Evolutionary conservation across 1,139 yeast species (phyloP).

Genomic region (Debaryomyces sp.): DNA sequence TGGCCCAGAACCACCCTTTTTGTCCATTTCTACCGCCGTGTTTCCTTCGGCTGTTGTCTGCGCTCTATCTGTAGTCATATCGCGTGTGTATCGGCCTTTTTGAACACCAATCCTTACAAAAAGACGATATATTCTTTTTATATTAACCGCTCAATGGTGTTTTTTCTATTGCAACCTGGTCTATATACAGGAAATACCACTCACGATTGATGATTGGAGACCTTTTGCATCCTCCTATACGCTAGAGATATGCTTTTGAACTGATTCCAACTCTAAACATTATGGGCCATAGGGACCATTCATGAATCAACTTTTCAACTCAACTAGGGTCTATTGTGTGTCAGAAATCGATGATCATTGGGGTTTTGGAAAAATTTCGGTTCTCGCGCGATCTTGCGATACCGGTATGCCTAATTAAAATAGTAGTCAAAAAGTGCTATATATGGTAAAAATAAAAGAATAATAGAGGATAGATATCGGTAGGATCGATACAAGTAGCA

Average conservation of each 20-base stretch:
- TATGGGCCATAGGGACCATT: too few species aligned
- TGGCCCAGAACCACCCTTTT: not conserved
- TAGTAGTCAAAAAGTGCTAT: not conserved
- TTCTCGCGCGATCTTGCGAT: not conserved
- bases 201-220: not conserved
- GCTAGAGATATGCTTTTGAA: not conserved
- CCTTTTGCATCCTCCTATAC: not conserved
- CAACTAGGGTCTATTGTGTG: not conserved
- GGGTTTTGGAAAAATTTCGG: not conserved
- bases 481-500: not conserved
- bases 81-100: not conserved
- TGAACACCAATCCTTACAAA: not conserved
- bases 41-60: not conserved
- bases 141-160: slow-evolving; percentile 3
- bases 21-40: not conserved
- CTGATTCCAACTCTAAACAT: not conserved
- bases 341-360: not conserved
- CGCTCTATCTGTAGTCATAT: not conserved
- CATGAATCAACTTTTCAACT: not conserved
- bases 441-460: not conserved
- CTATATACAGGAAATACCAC: slow-evolving; percentile 2
- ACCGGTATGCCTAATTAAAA: not conserved
- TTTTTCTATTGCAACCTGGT: slow-evolving; percentile 5
- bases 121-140: not conserved
- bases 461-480: not conserved